Conservation (phyloP, 1,284 basidiomycete genomes). For the Tilletia walkeri region DNA sequence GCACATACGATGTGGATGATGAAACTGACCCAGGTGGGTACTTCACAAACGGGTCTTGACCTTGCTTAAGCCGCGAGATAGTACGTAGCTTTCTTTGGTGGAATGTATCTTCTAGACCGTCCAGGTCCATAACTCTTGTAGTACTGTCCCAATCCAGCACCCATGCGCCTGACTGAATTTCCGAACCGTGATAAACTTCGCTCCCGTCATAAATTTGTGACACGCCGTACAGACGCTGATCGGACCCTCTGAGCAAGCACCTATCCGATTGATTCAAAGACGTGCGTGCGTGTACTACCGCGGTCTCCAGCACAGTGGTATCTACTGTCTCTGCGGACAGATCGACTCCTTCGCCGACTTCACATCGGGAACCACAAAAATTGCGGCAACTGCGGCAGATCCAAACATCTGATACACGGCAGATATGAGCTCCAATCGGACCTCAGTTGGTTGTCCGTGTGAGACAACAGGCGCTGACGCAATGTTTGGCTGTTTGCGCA, state of each 20-base stretch:
- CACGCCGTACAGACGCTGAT: background rate
- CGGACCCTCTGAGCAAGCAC: background rate
- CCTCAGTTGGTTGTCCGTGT: background rate
- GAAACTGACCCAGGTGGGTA: background rate
- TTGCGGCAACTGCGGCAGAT: background rate
- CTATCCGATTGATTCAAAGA: background rate
- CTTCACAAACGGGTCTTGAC: background rate
- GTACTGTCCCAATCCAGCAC: background rate
- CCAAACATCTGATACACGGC: too few species aligned
- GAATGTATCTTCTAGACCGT: background rate
- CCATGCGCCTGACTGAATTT: background rate
- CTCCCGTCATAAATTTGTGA: background rate
- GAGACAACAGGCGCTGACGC: background rate
- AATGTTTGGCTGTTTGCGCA: background rate
- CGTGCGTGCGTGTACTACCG: background rate
- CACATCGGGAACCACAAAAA: background rate
- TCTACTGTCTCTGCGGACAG: background rate
- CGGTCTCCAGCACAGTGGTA: background rate
- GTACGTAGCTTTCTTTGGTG: background rate
- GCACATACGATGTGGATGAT: background rate
- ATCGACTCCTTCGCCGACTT: background rate
- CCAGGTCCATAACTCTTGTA: background rate
- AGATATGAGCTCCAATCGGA: background rate
- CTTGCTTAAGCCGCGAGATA: background rate
- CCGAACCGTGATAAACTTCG: background rate